Base-by-base conservation (phyloP, 495 filamentous ascomycete genomes). In the Sabuloglossum arenarium region DNA sequence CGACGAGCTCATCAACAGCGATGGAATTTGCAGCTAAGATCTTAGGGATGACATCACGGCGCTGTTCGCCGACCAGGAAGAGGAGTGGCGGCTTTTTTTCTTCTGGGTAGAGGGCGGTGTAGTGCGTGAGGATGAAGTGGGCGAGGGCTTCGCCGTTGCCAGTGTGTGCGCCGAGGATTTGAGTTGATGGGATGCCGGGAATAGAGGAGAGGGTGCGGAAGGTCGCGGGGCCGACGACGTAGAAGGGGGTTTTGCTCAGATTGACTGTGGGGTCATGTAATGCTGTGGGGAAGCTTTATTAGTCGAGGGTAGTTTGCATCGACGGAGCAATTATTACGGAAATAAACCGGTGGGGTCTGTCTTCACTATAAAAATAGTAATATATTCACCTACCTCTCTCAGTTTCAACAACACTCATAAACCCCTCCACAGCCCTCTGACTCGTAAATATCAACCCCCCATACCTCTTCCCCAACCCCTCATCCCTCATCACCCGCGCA, bases 181-280 rank as follows among this genome's bases (percentile, higher is more conserved):
- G 59, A 61, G 79, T 75, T 55, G 16, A 73, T 75, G 11, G 81
- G 69, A 12, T 69, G 63, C 12, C 64, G 68, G 11, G 54, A 69
- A 37, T 71, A 67, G 6, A 90, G 70, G 1, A 70, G 37, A 94
- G 69, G 5, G 85, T 80, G 28, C 80, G 75, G 10, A 80, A 83
- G 6, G 91, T 98, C 3, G 91, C 91, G 8, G 91, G 90, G 0
- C 91, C 91, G 57, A 98, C 91, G 34, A 84, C 86, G 67, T 96
- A 98, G 21, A 94, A 69, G 27, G 80, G 76, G 63, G 43, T 73
- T 63, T 52, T 72, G 6, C 2, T 24, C 19, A 49, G 45, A n/a
- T 6, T 6, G 21, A 14, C 21, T 49, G n/a, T 23, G n/a, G 25
- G 45, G 45, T 6, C 10, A 9, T 25, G 45, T 9, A 3, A 3